Evolutionary conservation across 345 rosid species (phyloP).

Genomic region (Brassica napus): DNA sequence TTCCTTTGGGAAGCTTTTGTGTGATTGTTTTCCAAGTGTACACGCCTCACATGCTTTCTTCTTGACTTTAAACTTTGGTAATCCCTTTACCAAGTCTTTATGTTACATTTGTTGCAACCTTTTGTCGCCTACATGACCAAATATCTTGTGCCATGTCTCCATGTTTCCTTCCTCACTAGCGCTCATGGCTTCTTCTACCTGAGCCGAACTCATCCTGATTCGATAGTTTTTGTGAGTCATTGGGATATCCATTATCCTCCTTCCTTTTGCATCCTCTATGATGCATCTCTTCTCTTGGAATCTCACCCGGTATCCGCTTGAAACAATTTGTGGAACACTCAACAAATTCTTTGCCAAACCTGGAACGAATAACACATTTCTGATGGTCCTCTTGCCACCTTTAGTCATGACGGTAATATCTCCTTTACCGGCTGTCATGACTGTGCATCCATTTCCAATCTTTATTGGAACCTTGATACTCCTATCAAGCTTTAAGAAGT

Average conservation of each 20-base stretch:
- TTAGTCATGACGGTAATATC: neutral
- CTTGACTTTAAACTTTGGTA: neutral
- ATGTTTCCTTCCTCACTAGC: neutral
- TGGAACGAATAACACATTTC: too few species aligned
- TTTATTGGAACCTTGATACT: too few species aligned
- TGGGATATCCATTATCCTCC: neutral
- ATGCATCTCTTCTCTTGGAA: neutral
- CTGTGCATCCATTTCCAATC: too few species aligned
- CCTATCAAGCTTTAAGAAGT: too few species aligned
- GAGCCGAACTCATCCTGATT: neutral
- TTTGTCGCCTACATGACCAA: neutral
- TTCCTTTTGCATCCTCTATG: neutral
- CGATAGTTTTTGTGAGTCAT: neutral
- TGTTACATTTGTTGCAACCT: neutral
- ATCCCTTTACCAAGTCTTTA: neutral
- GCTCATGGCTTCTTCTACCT: neutral
- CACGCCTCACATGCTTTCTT: neutral
- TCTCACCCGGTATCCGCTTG: neutral
- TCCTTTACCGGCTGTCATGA: too few species aligned
- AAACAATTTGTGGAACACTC: neutral
- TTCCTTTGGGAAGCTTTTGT: neutral
- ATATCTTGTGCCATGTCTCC: neutral
- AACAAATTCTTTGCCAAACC: too few species aligned
- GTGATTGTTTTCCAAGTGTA: neutral
- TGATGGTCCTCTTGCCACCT: neutral